Percentiles rank a stretch among this genome's conserved stretches.
phyloP scores from a whole-genome alignment of 2,329 filamentous ascomycete genomes.

The Saccharata proteae region DNA sequence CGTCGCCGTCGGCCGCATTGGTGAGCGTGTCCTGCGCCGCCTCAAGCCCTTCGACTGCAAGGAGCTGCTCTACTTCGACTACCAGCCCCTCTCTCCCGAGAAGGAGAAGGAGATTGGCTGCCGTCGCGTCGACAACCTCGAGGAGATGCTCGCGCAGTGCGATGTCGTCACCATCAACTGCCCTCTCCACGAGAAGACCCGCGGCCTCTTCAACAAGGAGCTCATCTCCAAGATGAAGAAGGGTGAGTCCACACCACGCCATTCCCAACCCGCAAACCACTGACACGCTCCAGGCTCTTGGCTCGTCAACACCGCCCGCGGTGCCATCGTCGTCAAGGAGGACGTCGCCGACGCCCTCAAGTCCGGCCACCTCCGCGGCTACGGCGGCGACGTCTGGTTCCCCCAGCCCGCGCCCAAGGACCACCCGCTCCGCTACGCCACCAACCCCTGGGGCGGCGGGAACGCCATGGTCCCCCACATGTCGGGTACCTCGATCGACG shows the following conservation, averaged over 20 bases:
- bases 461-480: conserved; percentile 99
- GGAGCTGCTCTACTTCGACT: conserved; percentile 98
- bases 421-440: conserved; percentile 81
- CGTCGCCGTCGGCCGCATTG: conserved; percentile 93
- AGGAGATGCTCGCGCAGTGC: conserved; percentile 89
- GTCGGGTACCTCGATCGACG: conserved; percentile 97
- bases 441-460: conserved; percentile 91
- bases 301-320: conserved; percentile 97
- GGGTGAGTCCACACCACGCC: conserved; percentile 38
- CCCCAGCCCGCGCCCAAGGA: conserved; percentile 91
- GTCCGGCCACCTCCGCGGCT: conserved; percentile 79
- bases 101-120: conserved; percentile 91
- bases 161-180: conserved; percentile 99
- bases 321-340: conserved; percentile 98
- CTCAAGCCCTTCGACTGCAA: conserved; percentile 99
- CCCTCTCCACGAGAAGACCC: conserved; percentile 96
- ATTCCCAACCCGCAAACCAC: conserved; percentile 1
- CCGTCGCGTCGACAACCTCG: conserved; percentile 74
- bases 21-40: conserved; percentile 90
- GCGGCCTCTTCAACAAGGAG: conserved; percentile 96
- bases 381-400: conserved; percentile 90
- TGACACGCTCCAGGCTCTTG: conserved; percentile 53
- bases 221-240: conserved; percentile 98
- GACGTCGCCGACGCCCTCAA: conserved; percentile 91
- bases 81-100: conserved; percentile 82